A percentile compares a stretch with the other conserved stretches of the same genome.
phyloP scores from a whole-genome alignment of 495 filamentous ascomycete genomes.

The Podospora comata region DNA sequence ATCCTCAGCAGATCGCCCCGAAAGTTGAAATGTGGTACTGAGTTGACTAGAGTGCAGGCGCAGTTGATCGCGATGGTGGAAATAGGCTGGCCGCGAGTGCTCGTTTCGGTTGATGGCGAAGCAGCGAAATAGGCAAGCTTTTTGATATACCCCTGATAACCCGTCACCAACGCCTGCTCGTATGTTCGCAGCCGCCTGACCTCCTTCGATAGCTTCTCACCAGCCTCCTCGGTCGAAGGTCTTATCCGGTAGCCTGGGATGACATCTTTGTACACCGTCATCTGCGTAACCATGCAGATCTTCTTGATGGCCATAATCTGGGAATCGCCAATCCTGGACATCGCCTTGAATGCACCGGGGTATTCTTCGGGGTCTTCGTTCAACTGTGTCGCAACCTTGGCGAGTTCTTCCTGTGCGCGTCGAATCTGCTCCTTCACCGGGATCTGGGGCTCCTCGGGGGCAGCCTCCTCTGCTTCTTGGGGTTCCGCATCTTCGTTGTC shows the following conservation, averaged over 20 bases:
- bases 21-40: conserved; percentile 96
- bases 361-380: conserved; percentile 95
- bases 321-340: conserved; percentile 71
- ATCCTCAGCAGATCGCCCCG: conserved; percentile 82
- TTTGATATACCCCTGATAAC: conserved; percentile 80
- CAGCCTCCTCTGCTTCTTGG: conserved; percentile 27
- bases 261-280: conserved; percentile 90
- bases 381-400: conserved; percentile 71
- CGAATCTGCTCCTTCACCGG: conserved; percentile 73
- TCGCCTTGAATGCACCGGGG: conserved; percentile 66
- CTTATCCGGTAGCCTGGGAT: conserved; percentile 96
- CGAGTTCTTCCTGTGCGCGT: conserved; percentile 88
- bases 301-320: conserved; percentile 72
- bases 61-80: conserved; percentile 77
- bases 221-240: conserved; percentile 66
- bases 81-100: conserved; percentile 42
- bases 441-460: conserved; percentile 57
- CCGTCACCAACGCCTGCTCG: conserved; percentile 76
- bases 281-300: conserved; percentile 76
- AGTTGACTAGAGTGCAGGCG: conserved; percentile 69
- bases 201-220: conserved; percentile 84
- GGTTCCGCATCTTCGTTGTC: conserved; percentile 44
- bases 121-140: conserved; percentile 63
- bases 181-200: conserved; percentile 74
- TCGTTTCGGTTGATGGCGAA: conserved; percentile 34